Base-by-base conservation (phyloP, 2,329 filamentous ascomycete genomes). In the Domatiomyces globalis region DNA sequence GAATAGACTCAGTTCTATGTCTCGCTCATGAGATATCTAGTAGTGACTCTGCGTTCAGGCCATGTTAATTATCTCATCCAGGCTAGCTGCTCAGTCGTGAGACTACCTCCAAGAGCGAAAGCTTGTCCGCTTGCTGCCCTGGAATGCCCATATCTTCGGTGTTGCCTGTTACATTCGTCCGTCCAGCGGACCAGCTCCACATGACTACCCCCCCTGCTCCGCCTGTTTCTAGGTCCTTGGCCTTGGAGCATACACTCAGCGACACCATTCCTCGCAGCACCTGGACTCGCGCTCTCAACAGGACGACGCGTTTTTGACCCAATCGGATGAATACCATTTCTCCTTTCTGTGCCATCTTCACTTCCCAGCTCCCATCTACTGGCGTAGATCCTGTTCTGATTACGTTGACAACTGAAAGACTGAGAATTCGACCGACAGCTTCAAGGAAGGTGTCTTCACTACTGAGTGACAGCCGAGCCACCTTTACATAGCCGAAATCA, bases 401-500 rank as follows among this genome's bases (percentile, higher is more conserved):
- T 39, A 39, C 33, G 15, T 39, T 15, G 10, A 39, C 33, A 10
- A 39, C 33, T 5, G 33, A 39, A 39, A 39, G 33, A 39, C 33
- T 15, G 10, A 39, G 33, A 39, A 39, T 39, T 39, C 33, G 33
- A 7, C 33, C 15, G 12, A 39, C 33, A 15, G 33, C 33, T 39
- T 39, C 33, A 10, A 39, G 33, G 33, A 39, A 39, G 33, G 33
- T 15, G 33, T 39, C 33, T 39, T 39, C 33, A 39, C 33, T 39
- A 10, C 15, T 15, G 12, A 39, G 33, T 15, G 33, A 39, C 15
- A 39, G 33, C 12, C 33, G 33, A 5, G 50, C 52, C 17, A 53
- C 20, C 12, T 36, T 50, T 9, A 49, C 49, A 43, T 54, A 54
- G 5, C 52, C 56, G 45, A 58, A 54, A 47, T 58, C 56, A 15